These are phyloP conservation scores for Cadophora luteo-olivacea DNA, from an alignment of 2,329 filamentous ascomycete species.

Conservation along the genomic window DNA sequence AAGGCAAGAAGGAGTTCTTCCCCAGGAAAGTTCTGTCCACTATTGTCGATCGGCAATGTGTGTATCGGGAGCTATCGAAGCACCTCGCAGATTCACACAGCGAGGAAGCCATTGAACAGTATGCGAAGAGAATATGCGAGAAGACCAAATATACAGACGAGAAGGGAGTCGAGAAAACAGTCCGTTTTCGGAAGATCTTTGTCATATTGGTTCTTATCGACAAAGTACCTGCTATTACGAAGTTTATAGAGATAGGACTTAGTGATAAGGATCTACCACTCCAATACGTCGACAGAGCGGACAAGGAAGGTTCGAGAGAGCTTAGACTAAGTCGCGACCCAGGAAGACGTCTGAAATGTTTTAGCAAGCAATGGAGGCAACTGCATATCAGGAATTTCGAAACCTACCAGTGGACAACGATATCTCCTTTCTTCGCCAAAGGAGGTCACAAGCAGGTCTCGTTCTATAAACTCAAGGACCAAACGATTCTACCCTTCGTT, in stretches of 20 bases:
- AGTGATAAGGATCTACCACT: conserved; percentile 3
- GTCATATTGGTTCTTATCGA: conserved; percentile 17
- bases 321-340: conserved; percentile 1
- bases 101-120: neutral
- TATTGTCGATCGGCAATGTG: neutral
- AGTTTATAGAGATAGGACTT: conserved; percentile 2
- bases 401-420: conserved; percentile 11
- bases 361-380: conserved; percentile 7
- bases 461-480: conserved; percentile 7
- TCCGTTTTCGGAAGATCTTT: conserved; percentile 13
- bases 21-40: conserved; percentile 6
- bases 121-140: conserved; percentile 9
- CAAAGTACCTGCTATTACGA: neutral
- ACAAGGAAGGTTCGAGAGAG: neutral
- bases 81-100: neutral
- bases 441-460: conserved; percentile 8
- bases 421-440: conserved; percentile 16
- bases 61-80: conserved; percentile 6
- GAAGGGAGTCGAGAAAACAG: neutral
- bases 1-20: conserved; percentile 17
- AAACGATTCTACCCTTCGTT: conserved; percentile 15
- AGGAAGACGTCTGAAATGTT: neutral
- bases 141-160: neutral
- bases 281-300: neutral
- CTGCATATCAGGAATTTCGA: conserved; percentile 8